These are phyloP conservation scores for Pseudisothecium myosuroides DNA, from an alignment of 225 moss, liverwort and hornwort species.

Conservation along the genomic window DNA sequence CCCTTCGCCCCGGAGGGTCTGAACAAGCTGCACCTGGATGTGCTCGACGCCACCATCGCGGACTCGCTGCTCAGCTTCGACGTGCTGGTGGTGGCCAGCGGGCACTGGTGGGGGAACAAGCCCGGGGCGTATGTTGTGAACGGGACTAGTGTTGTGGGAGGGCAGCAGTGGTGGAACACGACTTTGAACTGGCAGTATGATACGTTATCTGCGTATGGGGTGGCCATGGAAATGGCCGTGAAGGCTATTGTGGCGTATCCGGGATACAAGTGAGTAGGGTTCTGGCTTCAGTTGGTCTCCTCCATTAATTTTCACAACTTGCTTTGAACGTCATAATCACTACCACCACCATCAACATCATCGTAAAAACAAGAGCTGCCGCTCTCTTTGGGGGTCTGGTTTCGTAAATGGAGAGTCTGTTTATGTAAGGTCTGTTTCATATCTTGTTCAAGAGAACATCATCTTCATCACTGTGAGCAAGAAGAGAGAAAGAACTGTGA, in stretches of 20 bases:
- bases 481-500: neutral
- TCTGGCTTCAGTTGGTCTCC: neutral
- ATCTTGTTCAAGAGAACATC: neutral
- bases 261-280: conserved; percentile 30
- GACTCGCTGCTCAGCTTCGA: conserved; percentile 37
- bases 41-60: conserved; percentile 36
- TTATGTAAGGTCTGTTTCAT: no score
- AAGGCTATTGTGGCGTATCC: conserved; percentile 21
- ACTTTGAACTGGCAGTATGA: conserved; percentile 11
- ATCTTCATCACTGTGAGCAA: neutral
- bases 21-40: conserved; percentile 54
- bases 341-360: no score
- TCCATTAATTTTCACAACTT: neutral
- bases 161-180: conserved; percentile 44
- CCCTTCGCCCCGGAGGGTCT: conserved; percentile 24
- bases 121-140: conserved; percentile 38
- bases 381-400: neutral
- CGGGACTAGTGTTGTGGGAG: conserved; percentile 45
- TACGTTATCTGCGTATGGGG: conserved; percentile 22
- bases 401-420: neutral
- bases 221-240: conserved; percentile 46
- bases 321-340: neutral
- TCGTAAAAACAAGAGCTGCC: neutral
- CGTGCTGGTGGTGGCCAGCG: conserved; percentile 58
- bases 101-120: conserved; percentile 85